These are phyloP conservation scores for Thalassiosira hispida DNA, from an alignment of 352 stramenopile species.

Conservation along the genomic window DNA sequence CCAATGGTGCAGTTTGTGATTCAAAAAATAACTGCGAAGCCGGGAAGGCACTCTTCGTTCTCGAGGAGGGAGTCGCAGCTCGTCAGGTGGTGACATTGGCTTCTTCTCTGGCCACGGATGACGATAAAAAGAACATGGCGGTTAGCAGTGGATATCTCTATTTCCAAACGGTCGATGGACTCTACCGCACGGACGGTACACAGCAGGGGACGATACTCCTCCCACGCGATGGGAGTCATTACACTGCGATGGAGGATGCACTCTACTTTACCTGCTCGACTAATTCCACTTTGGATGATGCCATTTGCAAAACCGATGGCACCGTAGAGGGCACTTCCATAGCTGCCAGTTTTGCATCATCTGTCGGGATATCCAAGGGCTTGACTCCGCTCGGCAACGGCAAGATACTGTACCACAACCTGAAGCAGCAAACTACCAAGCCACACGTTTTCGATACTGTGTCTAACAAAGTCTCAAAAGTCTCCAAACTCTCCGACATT, in stretches of 20 bases:
- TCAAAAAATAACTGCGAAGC: too few species aligned
- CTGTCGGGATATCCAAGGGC: not conserved
- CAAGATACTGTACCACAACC: not conserved
- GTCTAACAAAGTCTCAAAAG: not conserved
- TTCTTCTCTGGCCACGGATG: too few species aligned
- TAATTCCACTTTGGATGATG: not conserved
- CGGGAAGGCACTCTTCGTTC: too few species aligned
- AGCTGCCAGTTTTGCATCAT: not conserved
- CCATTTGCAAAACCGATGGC: not conserved
- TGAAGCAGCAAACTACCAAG: not conserved
- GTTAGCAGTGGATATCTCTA: not conserved
- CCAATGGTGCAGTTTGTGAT: not conserved
- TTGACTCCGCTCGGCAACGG: not conserved
- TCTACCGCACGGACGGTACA: not conserved
- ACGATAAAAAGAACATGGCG: too few species aligned
- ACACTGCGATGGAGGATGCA: not conserved
- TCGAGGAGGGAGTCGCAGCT: too few species aligned
- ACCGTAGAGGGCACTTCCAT: not conserved
- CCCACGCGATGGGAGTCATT: not conserved
- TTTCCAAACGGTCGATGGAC: not conserved
- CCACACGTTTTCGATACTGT: not conserved
- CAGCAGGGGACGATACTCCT: not conserved
- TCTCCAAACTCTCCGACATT: not conserved
- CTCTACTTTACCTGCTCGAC: not conserved
- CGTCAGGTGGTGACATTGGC: too few species aligned